Evolutionary conservation across 2,329 filamentous ascomycete genomes (phyloP).

Genomic region (Juglanconis juglandina): DNA sequence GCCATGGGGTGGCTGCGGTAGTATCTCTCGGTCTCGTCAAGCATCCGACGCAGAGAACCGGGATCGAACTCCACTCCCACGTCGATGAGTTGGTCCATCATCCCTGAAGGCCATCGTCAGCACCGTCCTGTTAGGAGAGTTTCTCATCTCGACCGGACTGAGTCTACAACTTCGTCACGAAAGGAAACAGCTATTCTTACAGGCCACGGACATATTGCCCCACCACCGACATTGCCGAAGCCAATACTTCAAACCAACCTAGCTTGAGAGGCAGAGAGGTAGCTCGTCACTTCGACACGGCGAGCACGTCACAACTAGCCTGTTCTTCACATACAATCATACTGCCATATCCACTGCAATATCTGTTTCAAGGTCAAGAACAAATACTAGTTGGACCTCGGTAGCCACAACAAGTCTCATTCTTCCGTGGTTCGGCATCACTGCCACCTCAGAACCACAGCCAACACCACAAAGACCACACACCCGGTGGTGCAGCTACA

Average conservation of each 20-base stretch:
- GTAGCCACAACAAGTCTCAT: neutral
- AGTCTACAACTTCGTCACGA: neutral
- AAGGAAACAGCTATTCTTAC: slow-evolving; percentile 21
- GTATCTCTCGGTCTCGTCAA: slow-evolving; percentile 28
- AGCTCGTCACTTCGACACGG: too few species aligned
- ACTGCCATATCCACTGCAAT: too few species aligned
- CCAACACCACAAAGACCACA: neutral
- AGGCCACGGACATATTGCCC: slow-evolving; percentile 39
- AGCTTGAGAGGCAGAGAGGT: too few species aligned
- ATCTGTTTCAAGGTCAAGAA: too few species aligned
- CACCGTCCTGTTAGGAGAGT: neutral
- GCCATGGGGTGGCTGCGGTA: slow-evolving; percentile 21
- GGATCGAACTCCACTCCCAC: slow-evolving; percentile 49
- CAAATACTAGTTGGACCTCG: neutral
- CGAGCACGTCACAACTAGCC: too few species aligned
- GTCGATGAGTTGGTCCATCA: slow-evolving; percentile 54
- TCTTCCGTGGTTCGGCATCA: too few species aligned
- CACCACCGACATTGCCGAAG: slow-evolving; percentile 63
- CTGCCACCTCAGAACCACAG: neutral
- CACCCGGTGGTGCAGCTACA: slow-evolving; percentile 21
- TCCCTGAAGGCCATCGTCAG: slow-evolving; percentile 35
- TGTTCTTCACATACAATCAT: too few species aligned
- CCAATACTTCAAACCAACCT: too few species aligned
- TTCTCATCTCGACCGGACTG: too few species aligned
- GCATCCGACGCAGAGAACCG: slow-evolving; percentile 38